Conservation (phyloP, 164 flowering plant genomes). For the Macadamia tetraphylla region DNA sequence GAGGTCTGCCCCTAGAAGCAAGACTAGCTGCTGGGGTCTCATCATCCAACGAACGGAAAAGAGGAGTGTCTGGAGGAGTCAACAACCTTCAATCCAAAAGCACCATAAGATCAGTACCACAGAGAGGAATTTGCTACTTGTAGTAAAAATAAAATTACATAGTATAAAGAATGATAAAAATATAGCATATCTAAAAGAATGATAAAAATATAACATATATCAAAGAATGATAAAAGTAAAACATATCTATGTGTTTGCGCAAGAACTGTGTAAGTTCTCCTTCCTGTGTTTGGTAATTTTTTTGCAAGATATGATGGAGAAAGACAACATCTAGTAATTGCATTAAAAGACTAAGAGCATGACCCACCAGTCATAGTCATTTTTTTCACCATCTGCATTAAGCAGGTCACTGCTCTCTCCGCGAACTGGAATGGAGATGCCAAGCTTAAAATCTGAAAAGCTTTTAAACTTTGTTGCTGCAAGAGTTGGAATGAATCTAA, state of each 20-base stretch:
- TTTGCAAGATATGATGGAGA: too few relatives aligned
- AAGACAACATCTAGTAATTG: too few relatives aligned
- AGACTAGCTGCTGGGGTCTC: constrained; percentile 45
- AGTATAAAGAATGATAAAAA: not conserved
- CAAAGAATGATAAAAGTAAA: too few relatives aligned
- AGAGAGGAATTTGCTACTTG: not conserved
- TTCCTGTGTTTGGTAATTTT: too few relatives aligned
- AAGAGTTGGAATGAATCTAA: not conserved
- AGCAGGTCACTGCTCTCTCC: constrained; percentile 84
- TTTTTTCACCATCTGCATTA: constrained; percentile 74
- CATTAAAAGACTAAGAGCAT: not conserved
- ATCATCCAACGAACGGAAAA: constrained; percentile 85
- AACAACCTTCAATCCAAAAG: constrained; percentile 56
- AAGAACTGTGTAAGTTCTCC: too few relatives aligned
- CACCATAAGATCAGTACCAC: constrained; percentile 10
- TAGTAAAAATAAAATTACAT: not conserved
- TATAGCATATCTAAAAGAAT: not conserved
- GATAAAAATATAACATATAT: too few relatives aligned
- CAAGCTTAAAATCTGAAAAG: constrained; percentile 78
- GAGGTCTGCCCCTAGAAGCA: constrained; percentile 68
- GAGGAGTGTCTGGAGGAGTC: constrained; percentile 99
- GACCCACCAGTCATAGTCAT: constrained; percentile 94
- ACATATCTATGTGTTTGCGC: too few relatives aligned
- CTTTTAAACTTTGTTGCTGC: constrained; percentile 72
- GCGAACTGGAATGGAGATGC: constrained; percentile 59